Conservation (phyloP, 139 green algal species). For the Penium margaritaceum region DNA sequence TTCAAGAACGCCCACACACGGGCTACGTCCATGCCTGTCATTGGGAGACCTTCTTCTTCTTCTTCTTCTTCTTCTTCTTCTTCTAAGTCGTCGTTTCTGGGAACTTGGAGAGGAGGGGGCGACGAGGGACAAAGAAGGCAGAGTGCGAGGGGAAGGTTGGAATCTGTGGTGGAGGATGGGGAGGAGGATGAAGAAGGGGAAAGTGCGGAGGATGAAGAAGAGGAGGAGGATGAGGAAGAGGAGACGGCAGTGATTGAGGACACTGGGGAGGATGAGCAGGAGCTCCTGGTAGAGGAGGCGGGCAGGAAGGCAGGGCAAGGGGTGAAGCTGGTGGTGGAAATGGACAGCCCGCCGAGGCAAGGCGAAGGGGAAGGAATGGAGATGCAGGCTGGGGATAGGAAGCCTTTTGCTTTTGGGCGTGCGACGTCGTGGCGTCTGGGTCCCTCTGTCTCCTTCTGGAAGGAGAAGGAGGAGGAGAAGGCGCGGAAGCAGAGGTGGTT, state of each 20-base stretch:
- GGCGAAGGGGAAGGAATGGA: background rate
- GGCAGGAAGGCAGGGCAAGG: no score
- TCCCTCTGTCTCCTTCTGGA: conserved; percentile 3
- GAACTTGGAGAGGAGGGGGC: background rate
- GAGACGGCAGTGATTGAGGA: no score
- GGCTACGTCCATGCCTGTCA: background rate
- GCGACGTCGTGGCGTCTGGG: background rate
- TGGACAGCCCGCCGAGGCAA: no score
- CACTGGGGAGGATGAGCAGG: no score
- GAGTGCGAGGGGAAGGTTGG: background rate
- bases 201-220: no score
- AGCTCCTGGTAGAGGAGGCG: no score
- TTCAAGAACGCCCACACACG: conserved; percentile 1
- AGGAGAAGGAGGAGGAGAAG: background rate
- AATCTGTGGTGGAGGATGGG: background rate
- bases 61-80: no score
- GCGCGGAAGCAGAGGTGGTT: background rate
- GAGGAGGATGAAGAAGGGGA: background rate
- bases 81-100: no score
- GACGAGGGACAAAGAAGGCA: background rate
- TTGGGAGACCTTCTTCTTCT: no score
- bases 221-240: no score
- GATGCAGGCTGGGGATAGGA: background rate
- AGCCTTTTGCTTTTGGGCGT: background rate
- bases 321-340: no score